Evolutionary conservation across 2,329 filamentous ascomycete species (phyloP), one percentile per base, ranked within the genome.

Genomic region (Arthroderma sp.): DNA sequence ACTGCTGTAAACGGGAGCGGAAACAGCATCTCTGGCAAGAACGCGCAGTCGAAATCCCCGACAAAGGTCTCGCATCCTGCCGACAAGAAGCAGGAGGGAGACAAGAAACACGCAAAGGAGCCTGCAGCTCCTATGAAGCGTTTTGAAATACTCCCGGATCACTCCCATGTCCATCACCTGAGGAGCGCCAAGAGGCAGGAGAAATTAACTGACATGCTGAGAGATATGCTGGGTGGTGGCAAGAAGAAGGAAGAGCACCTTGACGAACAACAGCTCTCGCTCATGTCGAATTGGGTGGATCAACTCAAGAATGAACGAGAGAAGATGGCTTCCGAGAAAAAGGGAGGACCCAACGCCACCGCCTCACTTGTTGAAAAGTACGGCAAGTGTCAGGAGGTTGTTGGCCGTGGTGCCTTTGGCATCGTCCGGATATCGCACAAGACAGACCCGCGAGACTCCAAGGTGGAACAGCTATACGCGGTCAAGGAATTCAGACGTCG

Each of bases 371-470:
- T 91, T 1, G 86, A 96, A 59, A 96, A 96, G 62, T 98, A 98
- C 61, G 91, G 91, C 55, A 96, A 96, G 67, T 96, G 91, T 61
- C 89, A 96, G 60, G 91, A 98, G 63, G 80, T 98, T 31, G 86
- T 98, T 27, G 91, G 91, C 15, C 85, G 89, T 33, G 91, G 91
- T 49, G 91, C 91, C 36, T 98, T 98, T 63, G 91, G 91, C 46
- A 94, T 98, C 51, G 91, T 98, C 52, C 80, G 91, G 49, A 94
- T 96, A 63, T 94, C 89, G 10, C 91, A 96, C 75, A 98, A 98
- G 68, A 82, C 86, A 49, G 75, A 93, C 49, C 83, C 86, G 9
- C 84, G 81, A 56, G 83, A 86, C 54, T 73, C 73, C 29, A 80
- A 76, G 55, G 71, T 75, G 46, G 91, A 96, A 67, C 88, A 93